A percentile compares a stretch with the other conserved stretches of the same genome.
Conservation (phyloP, 2,329 filamentous ascomycete genomes). For the Fusarium sp. region DNA sequence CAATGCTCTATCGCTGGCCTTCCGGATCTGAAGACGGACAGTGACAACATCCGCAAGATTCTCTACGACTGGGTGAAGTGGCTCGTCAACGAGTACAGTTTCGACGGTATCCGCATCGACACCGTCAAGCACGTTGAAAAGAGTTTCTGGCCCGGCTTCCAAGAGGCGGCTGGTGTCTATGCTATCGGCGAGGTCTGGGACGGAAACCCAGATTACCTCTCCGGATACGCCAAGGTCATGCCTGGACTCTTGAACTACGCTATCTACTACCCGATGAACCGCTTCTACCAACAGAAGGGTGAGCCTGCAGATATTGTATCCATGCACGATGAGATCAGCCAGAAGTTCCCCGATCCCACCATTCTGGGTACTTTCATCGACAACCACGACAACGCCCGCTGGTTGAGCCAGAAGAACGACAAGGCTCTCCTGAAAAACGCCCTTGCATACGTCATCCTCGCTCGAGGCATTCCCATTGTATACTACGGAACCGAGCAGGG, state of each 20-base stretch:
- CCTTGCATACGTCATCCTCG: slow-evolving; percentile 71
- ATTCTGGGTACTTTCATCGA: slow-evolving; percentile 64
- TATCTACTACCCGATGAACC: slow-evolving; percentile 58
- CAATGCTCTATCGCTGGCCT: slow-evolving; percentile 53
- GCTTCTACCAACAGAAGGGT: slow-evolving; percentile 56
- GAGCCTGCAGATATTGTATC: slow-evolving; percentile 57
- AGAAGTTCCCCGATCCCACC: slow-evolving; percentile 49
- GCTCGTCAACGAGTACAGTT: slow-evolving; percentile 70
- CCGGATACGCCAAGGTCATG: slow-evolving; percentile 67
- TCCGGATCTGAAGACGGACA: slow-evolving; percentile 72
- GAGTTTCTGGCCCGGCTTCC: slow-evolving; percentile 69
- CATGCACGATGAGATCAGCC: slow-evolving; percentile 55
- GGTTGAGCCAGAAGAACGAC: slow-evolving; percentile 65
- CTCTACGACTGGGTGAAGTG: slow-evolving; percentile 71
- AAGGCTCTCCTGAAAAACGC: slow-evolving; percentile 70
- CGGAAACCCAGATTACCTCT: slow-evolving; percentile 64
- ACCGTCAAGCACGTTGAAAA: slow-evolving; percentile 73
- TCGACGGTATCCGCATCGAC: slow-evolving; percentile 73
- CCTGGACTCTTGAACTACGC: slow-evolving; percentile 74
- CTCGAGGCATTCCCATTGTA: slow-evolving; percentile 72
- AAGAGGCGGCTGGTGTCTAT: slow-evolving; percentile 68
- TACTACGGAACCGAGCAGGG: slow-evolving; percentile 77
- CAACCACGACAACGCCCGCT: slow-evolving; percentile 71
- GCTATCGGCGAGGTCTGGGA: slow-evolving; percentile 72
- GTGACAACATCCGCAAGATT: slow-evolving; percentile 60